These are phyloP conservation scores for Xylaria sp. DNA, from an alignment of 2,329 filamentous ascomycete genomes.

Conservation along the genomic window DNA sequence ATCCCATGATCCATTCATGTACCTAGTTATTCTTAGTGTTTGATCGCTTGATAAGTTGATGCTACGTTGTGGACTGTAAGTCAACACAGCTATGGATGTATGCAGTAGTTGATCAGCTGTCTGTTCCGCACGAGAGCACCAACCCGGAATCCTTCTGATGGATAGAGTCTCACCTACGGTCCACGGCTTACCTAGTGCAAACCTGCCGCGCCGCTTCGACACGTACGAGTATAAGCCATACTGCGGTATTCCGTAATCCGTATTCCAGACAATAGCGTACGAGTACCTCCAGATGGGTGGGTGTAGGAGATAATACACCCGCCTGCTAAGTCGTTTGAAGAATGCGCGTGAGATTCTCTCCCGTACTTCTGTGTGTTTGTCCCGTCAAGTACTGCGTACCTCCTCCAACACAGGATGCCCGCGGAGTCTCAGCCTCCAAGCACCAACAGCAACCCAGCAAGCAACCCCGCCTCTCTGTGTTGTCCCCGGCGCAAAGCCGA, in stretches of 20 bases:
- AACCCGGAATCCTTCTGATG: not conserved
- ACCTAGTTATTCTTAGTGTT: not conserved
- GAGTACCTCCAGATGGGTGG: not conserved
- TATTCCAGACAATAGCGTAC: not conserved
- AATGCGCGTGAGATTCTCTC: not conserved
- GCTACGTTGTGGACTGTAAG: not conserved
- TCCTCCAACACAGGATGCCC: not conserved
- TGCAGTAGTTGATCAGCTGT: not conserved
- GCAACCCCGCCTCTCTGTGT: not conserved
- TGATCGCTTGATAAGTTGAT: not conserved
- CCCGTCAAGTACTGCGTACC: no score
- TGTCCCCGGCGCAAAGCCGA: not conserved
- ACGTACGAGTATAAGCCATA: not conserved
- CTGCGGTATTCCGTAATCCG: not conserved
- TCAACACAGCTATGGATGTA: not conserved
- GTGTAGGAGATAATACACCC: not conserved
- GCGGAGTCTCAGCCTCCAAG: not conserved
- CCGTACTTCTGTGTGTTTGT: no score
- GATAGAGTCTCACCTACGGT: not conserved
- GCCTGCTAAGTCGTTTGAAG: not conserved
- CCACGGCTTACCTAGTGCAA: not conserved
- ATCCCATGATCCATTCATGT: not conserved
- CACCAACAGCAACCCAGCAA: not conserved
- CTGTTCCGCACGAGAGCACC: not conserved
- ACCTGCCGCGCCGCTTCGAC: not conserved